Evolutionary conservation across 2,329 filamentous ascomycete genomes (phyloP).

Genomic region (Trichoderma lentiforme): DNA sequence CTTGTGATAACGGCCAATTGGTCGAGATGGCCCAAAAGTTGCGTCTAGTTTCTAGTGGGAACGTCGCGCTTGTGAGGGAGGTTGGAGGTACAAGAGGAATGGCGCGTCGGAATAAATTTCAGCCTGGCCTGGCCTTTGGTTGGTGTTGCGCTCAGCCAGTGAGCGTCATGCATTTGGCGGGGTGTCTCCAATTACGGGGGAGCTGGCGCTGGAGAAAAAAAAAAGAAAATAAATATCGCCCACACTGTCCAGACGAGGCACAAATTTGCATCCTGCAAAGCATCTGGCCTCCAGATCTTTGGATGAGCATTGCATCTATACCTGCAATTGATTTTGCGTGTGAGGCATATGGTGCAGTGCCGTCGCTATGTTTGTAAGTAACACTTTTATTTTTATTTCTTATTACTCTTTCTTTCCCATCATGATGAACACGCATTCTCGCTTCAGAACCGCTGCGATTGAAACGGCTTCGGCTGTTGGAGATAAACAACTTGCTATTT

Average conservation of each 20-base stretch:
- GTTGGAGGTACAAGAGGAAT: conserved; percentile 13
- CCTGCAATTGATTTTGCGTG: conserved; percentile 2
- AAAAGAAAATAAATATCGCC: conserved; percentile 1
- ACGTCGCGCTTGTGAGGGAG: conserved; percentile 23
- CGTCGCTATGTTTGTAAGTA: conserved; percentile 40
- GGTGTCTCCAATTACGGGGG: conserved; percentile 18
- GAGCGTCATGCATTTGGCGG: conserved; percentile 21
- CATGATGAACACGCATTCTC: conserved; percentile 44
- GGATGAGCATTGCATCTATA: not conserved
- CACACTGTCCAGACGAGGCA: not conserved
- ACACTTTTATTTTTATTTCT: not conserved
- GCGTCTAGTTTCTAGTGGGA: conserved; percentile 18
- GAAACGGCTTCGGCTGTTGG: conserved; percentile 41
- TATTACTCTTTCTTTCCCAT: conserved; percentile 11
- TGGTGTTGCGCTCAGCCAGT: conserved; percentile 15
- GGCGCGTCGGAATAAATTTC: conserved; percentile 35
- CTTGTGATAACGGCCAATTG: conserved; percentile 25
- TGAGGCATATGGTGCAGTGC: conserved; percentile 12
- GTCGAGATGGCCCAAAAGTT: conserved; percentile 15
- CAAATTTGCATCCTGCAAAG: conserved; percentile 13
- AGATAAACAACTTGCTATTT: conserved; percentile 42
- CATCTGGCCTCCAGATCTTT: not conserved
- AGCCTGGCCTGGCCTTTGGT: conserved; percentile 23
- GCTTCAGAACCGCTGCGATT: conserved; percentile 52
- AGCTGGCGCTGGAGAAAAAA: not conserved